A percentile compares a stretch with the other conserved stretches of the same genome.
phyloP scores from a whole-genome alignment of 2,329 filamentous ascomycete species.

The Fusarium chlamydosporum region DNA sequence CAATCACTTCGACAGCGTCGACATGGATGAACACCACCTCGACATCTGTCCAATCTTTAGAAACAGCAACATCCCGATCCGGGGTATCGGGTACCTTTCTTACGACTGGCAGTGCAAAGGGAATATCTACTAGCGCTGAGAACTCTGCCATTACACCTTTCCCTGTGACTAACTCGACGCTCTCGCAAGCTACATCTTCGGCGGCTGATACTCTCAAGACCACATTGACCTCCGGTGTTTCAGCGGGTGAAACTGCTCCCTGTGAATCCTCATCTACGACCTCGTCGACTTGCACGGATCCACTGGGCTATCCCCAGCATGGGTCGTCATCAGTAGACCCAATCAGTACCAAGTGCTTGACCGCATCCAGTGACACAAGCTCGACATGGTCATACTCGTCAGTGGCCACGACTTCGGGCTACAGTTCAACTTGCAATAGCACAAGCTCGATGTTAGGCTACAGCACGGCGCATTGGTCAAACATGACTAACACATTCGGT shows the following conservation, averaged over 20 bases:
- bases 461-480: constrained; percentile 38
- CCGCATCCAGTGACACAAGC: constrained; percentile 2
- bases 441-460: constrained; percentile 38
- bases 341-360: constrained; percentile 36
- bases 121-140: constrained; percentile 17
- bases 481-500: constrained; percentile 29
- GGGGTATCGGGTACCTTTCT: constrained; percentile 8
- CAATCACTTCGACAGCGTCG: constrained; percentile 19
- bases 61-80: constrained; percentile 15
- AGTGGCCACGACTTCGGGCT: constrained; percentile 15
- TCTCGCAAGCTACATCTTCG: constrained; percentile 28
- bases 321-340: constrained; percentile 5
- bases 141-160: constrained; percentile 26
- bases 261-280: constrained; percentile 31
- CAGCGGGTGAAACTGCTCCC: constrained; percentile 16
- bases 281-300: constrained; percentile 40
- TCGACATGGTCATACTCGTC: constrained; percentile 29
- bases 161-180: constrained; percentile 37
- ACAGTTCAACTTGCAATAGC: constrained; percentile 45
- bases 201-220: constrained; percentile 16
- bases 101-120: constrained; percentile 20
- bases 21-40: constrained; percentile 42
- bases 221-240: constrained; percentile 19
- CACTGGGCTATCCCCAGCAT: constrained; percentile 4
- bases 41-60: constrained; percentile 18